Percentiles rank a stretch among this genome's conserved stretches.
Evolutionary conservation across 257 asterid species (phyloP).

Genomic region (Lavandula angustifolia): DNA sequence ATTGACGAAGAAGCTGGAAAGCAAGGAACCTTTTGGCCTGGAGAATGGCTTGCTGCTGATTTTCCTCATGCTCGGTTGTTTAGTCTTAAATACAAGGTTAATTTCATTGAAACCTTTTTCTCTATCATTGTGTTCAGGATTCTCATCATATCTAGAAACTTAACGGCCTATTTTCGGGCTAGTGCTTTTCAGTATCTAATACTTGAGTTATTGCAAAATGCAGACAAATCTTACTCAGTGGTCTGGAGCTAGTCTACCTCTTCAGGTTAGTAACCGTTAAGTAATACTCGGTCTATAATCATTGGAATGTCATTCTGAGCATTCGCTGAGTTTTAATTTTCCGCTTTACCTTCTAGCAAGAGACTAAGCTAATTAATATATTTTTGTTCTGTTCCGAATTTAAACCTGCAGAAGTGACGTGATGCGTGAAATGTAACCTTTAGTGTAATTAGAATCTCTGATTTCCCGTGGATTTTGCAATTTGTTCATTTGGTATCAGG

Average conservation of each 20-base stretch:
- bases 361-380: background rate
- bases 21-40: conserved; percentile 99
- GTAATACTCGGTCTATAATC: background rate
- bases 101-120: conserved; percentile 18
- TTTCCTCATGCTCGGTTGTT: conserved; percentile 93
- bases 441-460: background rate
- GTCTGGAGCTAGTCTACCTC: conserved; percentile 99
- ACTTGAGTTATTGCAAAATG: conserved; percentile 33
- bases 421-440: background rate
- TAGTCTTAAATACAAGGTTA: conserved; percentile 92
- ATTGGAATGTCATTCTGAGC: conserved; percentile 12
- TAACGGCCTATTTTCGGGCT: background rate
- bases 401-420: background rate
- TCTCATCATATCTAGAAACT: conserved; percentile 18
- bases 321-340: background rate
- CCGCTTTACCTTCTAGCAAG: background rate
- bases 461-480: background rate
- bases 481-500: background rate
- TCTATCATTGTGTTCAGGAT: conserved; percentile 10
- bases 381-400: background rate
- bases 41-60: conserved; percentile 96
- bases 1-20: conserved; percentile 98
- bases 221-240: conserved; percentile 98
- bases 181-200: conserved; percentile 29
- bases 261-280: conserved; percentile 64